Evolutionary conservation across 345 rosid species (phyloP).

Genomic region (Dovyalis caffra): DNA sequence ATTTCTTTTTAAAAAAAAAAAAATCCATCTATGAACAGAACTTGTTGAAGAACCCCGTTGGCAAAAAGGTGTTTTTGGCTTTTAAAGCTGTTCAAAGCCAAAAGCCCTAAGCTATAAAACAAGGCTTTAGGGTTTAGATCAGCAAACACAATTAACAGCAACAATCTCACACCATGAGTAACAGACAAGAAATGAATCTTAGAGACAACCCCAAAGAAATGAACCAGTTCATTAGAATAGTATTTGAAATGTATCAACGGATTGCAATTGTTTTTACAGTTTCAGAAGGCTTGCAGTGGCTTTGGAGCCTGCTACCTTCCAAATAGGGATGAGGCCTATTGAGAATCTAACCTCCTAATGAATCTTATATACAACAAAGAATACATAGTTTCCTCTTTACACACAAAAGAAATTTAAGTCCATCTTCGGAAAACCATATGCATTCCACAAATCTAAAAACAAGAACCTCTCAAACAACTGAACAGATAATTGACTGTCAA

Average conservation of each 20-base stretch:
- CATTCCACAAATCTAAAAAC: slow-evolving; percentile 22
- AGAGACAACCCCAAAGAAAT: background rate
- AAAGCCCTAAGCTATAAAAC: no score
- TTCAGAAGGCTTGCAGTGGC: slow-evolving; percentile 21
- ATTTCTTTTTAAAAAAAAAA: no score
- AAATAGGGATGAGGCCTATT: slow-evolving; percentile 20
- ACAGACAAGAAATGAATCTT: no score
- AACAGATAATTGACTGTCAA: slow-evolving; percentile 1
- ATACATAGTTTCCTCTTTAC: slow-evolving; percentile 36
- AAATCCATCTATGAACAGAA: no score
- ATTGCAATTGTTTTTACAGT: slow-evolving; percentile 26
- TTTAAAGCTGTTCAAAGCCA: no score
- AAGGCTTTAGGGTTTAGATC: no score
- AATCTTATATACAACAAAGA: slow-evolving; percentile 54
- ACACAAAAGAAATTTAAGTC: background rate
- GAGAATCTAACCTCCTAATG: slow-evolving; percentile 28
- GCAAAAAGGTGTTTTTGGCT: no score
- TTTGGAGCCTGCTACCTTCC: slow-evolving; percentile 13
- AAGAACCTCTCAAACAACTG: background rate
- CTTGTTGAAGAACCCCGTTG: no score
- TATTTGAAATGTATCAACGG: slow-evolving; percentile 18
- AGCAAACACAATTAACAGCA: no score
- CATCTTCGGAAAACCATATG: slow-evolving; percentile 35
- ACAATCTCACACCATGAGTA: no score
- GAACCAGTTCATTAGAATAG: slow-evolving; percentile 11